Conservation (phyloP, 2,329 filamentous ascomycete genomes). For the Botrytis paeoniae region DNA sequence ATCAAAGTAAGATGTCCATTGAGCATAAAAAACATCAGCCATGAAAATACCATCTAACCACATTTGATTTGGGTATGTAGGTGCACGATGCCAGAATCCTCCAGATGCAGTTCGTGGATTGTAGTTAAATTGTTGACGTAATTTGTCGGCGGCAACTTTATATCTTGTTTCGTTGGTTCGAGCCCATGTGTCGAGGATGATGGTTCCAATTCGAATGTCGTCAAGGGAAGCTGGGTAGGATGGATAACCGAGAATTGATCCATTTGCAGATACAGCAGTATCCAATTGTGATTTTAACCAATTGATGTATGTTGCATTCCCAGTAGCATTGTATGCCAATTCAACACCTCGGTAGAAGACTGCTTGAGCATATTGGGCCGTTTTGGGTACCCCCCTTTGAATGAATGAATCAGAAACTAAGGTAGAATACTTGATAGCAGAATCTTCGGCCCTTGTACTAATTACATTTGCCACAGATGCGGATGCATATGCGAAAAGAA, state of each 20-base stretch:
- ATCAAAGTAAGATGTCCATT: constrained; percentile 28
- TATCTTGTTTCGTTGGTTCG: constrained; percentile 47
- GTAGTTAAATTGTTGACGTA: constrained; percentile 47
- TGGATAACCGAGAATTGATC: constrained; percentile 47
- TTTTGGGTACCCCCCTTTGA: constrained; percentile 6
- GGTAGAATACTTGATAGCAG: constrained; percentile 6
- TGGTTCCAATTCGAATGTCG: constrained; percentile 49
- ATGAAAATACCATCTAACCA: constrained; percentile 54
- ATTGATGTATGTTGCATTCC: constrained; percentile 44
- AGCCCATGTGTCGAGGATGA: constrained; percentile 18
- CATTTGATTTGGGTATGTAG: constrained; percentile 51
- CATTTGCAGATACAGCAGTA: constrained; percentile 46
- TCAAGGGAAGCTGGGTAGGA: constrained; percentile 49
- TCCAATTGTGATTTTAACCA: constrained; percentile 48
- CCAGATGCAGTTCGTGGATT: constrained; percentile 50
- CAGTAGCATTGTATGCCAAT: constrained; percentile 42
- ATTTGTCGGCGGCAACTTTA: constrained; percentile 45
- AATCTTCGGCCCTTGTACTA: neutral
- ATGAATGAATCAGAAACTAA: constrained; percentile 17
- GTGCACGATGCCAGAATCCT: constrained; percentile 46
- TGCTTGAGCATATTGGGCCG: constrained; percentile 12
- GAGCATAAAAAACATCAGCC: constrained; percentile 39
- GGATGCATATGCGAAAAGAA: constrained; percentile 4
- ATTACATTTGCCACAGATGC: neutral
- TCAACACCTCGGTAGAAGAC: constrained; percentile 20